Conservation (phyloP, 805 yeast species). For the Metschnikowia proteae region DNA sequence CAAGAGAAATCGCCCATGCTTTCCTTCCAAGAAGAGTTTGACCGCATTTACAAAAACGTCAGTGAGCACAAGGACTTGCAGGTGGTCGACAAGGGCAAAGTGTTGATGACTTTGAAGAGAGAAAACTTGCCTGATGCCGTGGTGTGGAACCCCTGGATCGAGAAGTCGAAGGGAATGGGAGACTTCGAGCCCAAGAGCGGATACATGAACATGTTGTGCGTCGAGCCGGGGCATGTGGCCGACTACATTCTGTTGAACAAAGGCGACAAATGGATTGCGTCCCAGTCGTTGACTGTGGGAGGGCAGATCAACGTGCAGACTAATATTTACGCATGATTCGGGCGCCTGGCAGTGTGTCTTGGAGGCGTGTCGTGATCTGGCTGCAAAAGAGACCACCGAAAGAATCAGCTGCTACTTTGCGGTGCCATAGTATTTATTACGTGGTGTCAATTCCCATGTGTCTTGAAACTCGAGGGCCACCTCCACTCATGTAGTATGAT, state of each 20-base stretch:
- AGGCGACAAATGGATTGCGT: slow-evolving; percentile 73
- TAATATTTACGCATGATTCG: slow-evolving; percentile 26
- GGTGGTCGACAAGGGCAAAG: slow-evolving; percentile 68
- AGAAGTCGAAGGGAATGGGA: slow-evolving; percentile 74
- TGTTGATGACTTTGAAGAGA: slow-evolving; percentile 64
- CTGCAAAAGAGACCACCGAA: no score
- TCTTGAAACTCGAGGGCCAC: no score
- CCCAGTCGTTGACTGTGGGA: slow-evolving; percentile 55
- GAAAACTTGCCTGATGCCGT: slow-evolving; percentile 65
- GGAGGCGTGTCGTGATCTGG: no score
- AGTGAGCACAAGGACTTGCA: slow-evolving; percentile 53
- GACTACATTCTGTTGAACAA: slow-evolving; percentile 60
- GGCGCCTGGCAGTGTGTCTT: not conserved
- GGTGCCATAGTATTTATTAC: no score
- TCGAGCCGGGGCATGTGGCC: slow-evolving; percentile 89
- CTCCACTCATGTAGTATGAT: not conserved
- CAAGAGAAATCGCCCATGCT: slow-evolving; percentile 73
- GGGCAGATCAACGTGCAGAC: slow-evolving; percentile 63
- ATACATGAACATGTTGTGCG: slow-evolving; percentile 82
- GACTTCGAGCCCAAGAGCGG: slow-evolving; percentile 89
- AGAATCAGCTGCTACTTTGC: no score
- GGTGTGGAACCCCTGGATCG: slow-evolving; percentile 98
- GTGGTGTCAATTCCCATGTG: no score
- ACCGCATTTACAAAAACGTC: slow-evolving; percentile 73
- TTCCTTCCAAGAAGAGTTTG: slow-evolving; percentile 73